phyloP scores from a whole-genome alignment of 129 eudicot species.

The Rutidosis leptorrhynchoides region DNA sequence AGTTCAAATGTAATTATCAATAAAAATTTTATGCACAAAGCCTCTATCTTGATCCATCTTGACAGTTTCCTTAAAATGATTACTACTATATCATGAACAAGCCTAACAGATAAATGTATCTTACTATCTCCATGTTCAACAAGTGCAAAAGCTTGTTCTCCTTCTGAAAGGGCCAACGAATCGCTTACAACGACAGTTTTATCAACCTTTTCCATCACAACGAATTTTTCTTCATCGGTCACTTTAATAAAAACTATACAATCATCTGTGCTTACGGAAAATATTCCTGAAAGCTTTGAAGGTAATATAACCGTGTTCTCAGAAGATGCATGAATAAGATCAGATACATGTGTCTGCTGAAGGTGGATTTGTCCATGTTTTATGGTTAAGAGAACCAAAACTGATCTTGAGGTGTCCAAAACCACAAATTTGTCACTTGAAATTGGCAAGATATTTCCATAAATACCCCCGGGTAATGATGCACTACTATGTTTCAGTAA shows the following conservation, averaged over 20 bases:
- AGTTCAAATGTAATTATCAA: slow-evolving; percentile 75
- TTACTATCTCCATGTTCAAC: slow-evolving; percentile 59
- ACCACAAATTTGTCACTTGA: slow-evolving; percentile 66
- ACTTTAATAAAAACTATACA: slow-evolving; percentile 52
- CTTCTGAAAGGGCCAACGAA: slow-evolving; percentile 62
- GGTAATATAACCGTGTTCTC: slow-evolving; percentile 51
- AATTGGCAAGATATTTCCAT: slow-evolving; percentile 60
- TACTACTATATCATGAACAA: slow-evolving; percentile 54
- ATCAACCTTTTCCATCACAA: slow-evolving; percentile 57
- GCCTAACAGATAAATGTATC: slow-evolving; percentile 78
- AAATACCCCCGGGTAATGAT: slow-evolving; percentile 50
- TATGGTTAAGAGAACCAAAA: slow-evolving; percentile 42
- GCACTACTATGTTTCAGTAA: slow-evolving; percentile 47
- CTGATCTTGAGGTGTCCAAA: slow-evolving; percentile 58
- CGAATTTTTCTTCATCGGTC: slow-evolving; percentile 47
- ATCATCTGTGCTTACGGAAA: slow-evolving; percentile 44
- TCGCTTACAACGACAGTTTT: slow-evolving; percentile 66
- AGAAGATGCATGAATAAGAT: slow-evolving; percentile 55
- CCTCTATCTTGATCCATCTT: slow-evolving; percentile 78
- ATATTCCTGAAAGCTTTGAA: slow-evolving; percentile 64
- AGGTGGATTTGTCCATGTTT: slow-evolving; percentile 51
- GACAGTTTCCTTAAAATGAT: slow-evolving; percentile 71
- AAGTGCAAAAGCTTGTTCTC: slow-evolving; percentile 77
- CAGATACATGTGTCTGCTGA: slow-evolving; percentile 47
- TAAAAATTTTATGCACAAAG: slow-evolving; percentile 73